Base-by-base conservation (phyloP, 2,329 filamentous ascomycete genomes). In the Macrophomina pseudophaseolina region DNA sequence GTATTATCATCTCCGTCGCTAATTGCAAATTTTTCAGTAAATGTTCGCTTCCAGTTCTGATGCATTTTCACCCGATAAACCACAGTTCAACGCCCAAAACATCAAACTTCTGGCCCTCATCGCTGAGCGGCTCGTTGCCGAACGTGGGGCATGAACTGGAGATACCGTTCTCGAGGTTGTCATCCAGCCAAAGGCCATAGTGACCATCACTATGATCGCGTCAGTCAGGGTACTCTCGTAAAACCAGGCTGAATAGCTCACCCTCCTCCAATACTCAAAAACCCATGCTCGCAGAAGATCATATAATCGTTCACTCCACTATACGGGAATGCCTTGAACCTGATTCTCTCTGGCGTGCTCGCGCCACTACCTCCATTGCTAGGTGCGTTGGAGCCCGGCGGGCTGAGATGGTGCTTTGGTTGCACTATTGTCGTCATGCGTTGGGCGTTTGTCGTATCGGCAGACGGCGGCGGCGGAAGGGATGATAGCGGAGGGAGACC, bases 251-350 rank as follows among this genome's bases (percentile, higher is more conserved):
- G 16, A 38, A 38, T 9, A 3, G 78, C 83, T 79, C 73, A 88
- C 80, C 87, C 92, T 65, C 93, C 94, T 11, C 95, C 95, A 23
- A 98, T 85, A 73, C 91, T 95, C 51, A 99, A 79, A 76, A 91
- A 98, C 30, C 89, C 87, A 3, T 88, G 84, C 80, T 98, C 93
- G 79, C 94, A 98, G 74, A 96, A 91, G 71, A 98, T 95, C 82
- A 94, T 93, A 77, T 97, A 99, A 78, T 98, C 95, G 77, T 99
- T 98, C 48, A 97, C 87, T 5, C 95, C 95, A 66, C 91, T 96
- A 75, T 97, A 98, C 0, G 94, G 94, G 73, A 98, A 99, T 0
- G 94, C 94, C 80, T 97, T 97, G 85, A 99, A 99, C 23, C 95
- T 89, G 71, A 98, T 92, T 32, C 88, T 86, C 69, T 94, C 91